Evolutionary conservation across 2,329 filamentous ascomycete genomes (phyloP).

Genomic region (Allantophomopsis lycopodina): DNA sequence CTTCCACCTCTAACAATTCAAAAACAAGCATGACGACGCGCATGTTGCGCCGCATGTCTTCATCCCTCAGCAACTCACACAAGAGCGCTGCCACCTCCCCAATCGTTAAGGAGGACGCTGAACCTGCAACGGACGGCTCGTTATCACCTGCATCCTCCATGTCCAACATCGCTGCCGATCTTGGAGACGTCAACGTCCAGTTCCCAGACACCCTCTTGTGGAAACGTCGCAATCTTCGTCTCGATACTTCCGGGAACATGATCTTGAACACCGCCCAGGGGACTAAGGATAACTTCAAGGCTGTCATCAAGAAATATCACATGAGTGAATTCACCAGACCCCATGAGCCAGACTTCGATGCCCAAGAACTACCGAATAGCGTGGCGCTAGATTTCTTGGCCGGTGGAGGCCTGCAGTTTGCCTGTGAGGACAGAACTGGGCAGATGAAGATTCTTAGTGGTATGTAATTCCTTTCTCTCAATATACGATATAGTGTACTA

Average conservation of each 20-base stretch:
- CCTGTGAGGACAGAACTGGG: conserved; percentile 46
- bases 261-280: conserved; percentile 58
- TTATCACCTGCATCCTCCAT: no score
- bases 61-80: conserved; percentile 30
- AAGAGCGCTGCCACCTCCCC: conserved; percentile 20
- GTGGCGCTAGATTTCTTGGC: conserved; percentile 47
- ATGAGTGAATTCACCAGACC: conserved; percentile 71
- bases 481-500: no score
- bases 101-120: conserved; percentile 22
- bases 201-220: conserved; percentile 93
- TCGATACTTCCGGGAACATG: conserved; percentile 74
- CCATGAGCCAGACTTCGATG: conserved; percentile 75
- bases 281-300: conserved; percentile 28
- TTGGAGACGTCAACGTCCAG: conserved; percentile 86
- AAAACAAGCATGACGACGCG: conserved; percentile 32
- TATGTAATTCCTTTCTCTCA: conserved; percentile 7
- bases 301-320: conserved; percentile 60
- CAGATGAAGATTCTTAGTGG: conserved; percentile 37
- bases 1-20: conserved; percentile 20
- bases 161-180: conserved; percentile 3
- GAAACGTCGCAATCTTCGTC: conserved; percentile 82
- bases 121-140: conserved; percentile 2
- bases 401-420: conserved; percentile 49
- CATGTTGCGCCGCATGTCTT: conserved; percentile 55
- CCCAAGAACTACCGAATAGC: conserved; percentile 87